Evolutionary conservation across 1,284 basidiomycete genomes (phyloP), one percentile per base, ranked within the genome.

Genomic region (Apiotrichum brassicae): DNA sequence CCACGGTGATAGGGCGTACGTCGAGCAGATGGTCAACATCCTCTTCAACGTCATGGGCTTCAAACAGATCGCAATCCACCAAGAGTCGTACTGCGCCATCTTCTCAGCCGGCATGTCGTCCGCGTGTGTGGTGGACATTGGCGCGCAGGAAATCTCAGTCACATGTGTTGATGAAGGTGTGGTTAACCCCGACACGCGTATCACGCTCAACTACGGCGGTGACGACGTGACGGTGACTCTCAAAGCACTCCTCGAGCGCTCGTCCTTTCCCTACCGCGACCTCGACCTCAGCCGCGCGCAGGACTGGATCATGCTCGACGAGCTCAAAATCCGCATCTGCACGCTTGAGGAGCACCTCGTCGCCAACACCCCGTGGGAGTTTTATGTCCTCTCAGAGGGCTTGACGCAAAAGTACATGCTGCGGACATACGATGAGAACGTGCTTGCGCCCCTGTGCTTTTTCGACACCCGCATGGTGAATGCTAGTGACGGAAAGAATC

Each of bases 151-250:
- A 55, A 92, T 87, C 3, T 88, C 82, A 57, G 82, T 99, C 45
- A 84, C 92, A 0, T 97, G 94, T 64, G 87, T 98, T 7, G 95
- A 98, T 58, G 95, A 99, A 64, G 95, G 95, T 1, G 71, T 94
- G 43, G 82, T 98, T 14, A 75, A 93, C 23, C 71, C 85, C 3
- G 95, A 98, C 60, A 91, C 90, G 3, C 91, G 90, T 53, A 84
- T 97, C 73, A 78, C 81, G 25, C 78, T 98, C 37, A 83, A 84
- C 55, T 87, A 92, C 69, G 94, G 91, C 24, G 93, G 94, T 3
- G 85, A 93, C 68, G 93, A 97, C 71, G 84, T 99, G 59, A 94
- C 93, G 0, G 81, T 85, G 51, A 90, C 95, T 58, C 78, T 97
- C 33, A 81, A 84, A 53, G 82, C 89, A 23, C 76, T 98, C 13